Base-by-base conservation (phyloP, 257 asterid species). In the Handroanthus guayacan region DNA sequence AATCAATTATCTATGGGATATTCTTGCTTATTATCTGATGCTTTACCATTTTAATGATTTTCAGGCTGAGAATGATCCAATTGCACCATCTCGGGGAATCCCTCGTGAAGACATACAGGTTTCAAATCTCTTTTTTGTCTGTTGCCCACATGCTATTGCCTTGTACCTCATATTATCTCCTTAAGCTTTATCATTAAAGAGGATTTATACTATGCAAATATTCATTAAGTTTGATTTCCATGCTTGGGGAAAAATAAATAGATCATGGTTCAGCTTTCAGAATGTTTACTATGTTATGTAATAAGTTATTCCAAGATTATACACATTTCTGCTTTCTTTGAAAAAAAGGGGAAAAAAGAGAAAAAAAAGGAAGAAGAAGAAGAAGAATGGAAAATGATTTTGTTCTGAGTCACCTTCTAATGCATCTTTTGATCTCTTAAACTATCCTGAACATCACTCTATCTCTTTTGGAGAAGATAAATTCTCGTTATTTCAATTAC, bases 1-100 rank as follows among this genome's bases (percentile, higher is more conserved):
- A 70, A 69, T 31, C 2, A 48, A 56, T 9, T 37, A 57, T 57
- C 44, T 64, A 6, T 37, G n/a, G 50, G 11, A 65, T 58, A 39
- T 4, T 58, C 41, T 10, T 45, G 71, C 39, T 48, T 69, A 57
- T 43, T 60, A 65, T 36, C 52, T 17, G 38, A 54, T 45, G 70
- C 51, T 63, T 17, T 74, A 20, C 5, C 45, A 38, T 56, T 75
- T 48, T 51, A 20, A 66, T 86, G 45, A 66, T 55, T 79, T 82
- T 81, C 94, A 92, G 99, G 99, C 99, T 70, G 97, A 86, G 79
- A 95, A 95, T 80, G 98, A 95, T 82, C 98, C 99, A 66, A 92
- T 95, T 79, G 99, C 99, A 75, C 99, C 98, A 57, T 83, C 92
- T 62, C 88, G 98, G 61, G 99, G 96, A 74, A 89, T 95, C 71